phyloP scores from a whole-genome alignment of 495 filamentous ascomycete species.

The Podospora tetraspora region DNA sequence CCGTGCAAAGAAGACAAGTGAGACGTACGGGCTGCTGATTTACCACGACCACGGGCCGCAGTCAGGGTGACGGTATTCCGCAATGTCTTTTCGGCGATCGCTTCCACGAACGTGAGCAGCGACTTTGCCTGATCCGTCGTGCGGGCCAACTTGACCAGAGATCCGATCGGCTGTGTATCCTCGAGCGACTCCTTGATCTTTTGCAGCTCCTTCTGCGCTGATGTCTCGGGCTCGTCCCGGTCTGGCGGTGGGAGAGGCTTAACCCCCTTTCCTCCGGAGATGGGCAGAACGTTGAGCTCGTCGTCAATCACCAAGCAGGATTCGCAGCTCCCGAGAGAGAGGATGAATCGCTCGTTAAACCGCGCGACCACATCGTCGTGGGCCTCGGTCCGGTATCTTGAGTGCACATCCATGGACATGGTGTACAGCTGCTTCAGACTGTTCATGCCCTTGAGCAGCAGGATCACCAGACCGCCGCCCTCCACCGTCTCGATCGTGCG shows the following conservation, averaged over 20 bases:
- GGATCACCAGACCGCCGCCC: conserved; percentile 84
- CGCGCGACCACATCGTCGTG: conserved; percentile 91
- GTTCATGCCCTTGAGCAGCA: conserved; percentile 93
- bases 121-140: conserved; percentile 96
- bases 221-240: conserved; percentile 58
- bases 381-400: conserved; percentile 92
- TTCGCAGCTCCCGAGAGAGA: conserved; percentile 90
- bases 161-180: conserved; percentile 80
- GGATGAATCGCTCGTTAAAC: conserved; percentile 96
- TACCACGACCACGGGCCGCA: conserved; percentile 91
- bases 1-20: not conserved
- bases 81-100: conserved; percentile 93
- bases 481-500: conserved; percentile 97
- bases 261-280: conserved; percentile 93
- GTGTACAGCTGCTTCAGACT: conserved; percentile 97
- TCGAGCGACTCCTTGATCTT: conserved; percentile 80
- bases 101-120: conserved; percentile 89
- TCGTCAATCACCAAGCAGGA: conserved; percentile 96
- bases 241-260: conserved; percentile 71
- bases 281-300: conserved; percentile 94
- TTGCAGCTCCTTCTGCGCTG: conserved; percentile 70
- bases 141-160: conserved; percentile 74
- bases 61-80: conserved; percentile 90
- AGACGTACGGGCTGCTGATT: conserved; percentile 67
- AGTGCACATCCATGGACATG: conserved; percentile 95